Evolutionary conservation across 164 flowering plant species (phyloP).

Genomic region (Aristolochia californica): DNA sequence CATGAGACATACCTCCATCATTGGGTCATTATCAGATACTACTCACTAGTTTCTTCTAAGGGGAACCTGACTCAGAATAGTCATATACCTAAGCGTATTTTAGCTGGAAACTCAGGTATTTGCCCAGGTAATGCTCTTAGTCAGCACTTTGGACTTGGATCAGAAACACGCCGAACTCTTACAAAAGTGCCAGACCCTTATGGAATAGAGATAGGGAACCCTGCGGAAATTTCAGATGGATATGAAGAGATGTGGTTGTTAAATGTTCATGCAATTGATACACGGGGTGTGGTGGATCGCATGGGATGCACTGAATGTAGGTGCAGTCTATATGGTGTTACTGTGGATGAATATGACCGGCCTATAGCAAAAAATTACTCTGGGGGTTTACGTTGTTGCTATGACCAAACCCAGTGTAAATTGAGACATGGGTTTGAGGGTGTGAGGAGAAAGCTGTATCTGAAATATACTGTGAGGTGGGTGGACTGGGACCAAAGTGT

Average conservation of each 20-base stretch:
- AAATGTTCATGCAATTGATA: constrained; percentile 88
- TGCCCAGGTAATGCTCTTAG: constrained; percentile 31
- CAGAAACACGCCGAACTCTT: constrained; percentile 65
- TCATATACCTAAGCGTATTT: constrained; percentile 18
- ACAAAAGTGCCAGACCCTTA: constrained; percentile 66
- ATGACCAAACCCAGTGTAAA: constrained; percentile 56
- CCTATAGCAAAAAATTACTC: constrained; percentile 37
- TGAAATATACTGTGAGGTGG: constrained; percentile 75
- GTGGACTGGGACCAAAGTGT: constrained; percentile 57
- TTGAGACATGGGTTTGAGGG: constrained; percentile 34
- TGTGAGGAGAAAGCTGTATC: constrained; percentile 39
- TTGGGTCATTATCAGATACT: constrained; percentile 58
- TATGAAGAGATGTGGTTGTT: constrained; percentile 71
- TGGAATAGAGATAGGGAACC: constrained; percentile 71
- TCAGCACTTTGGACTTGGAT: constrained; percentile 69
- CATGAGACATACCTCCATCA: constrained; percentile 93
- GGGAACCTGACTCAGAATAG: neutral
- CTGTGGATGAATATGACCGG: constrained; percentile 36
- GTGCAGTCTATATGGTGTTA: constrained; percentile 72
- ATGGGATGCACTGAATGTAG: constrained; percentile 83
- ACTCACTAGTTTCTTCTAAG: constrained; percentile 31
- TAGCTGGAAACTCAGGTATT: constrained; percentile 42
- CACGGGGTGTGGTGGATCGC: constrained; percentile 64
- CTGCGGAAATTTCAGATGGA: constrained; percentile 49
- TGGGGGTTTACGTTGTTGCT: constrained; percentile 75